Evolutionary conservation across 805 yeast species (phyloP), one percentile per base, ranked within the genome.

Genomic region (Kluyveromyces wickerhamii): DNA sequence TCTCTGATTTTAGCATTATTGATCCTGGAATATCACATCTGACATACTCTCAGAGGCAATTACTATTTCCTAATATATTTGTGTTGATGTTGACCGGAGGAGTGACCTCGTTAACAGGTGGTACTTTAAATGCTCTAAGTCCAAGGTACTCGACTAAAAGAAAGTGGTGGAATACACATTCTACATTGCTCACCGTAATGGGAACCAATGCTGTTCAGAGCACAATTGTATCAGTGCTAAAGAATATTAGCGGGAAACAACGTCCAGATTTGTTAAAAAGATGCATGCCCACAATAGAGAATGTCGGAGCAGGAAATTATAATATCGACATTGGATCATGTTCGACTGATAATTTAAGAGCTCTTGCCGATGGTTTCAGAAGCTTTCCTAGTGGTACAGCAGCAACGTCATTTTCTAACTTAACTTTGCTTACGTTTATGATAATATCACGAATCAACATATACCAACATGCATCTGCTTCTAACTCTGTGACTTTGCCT

Each of bases 381-480:
- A 32, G 36, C 11, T 36, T 31, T 20, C 39, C 39, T 3, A 36
- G 39, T 28, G 39, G 39, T 2, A 34, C 35, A 23, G 39, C 39
- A 9, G 36, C 39, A 9, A 35, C 32, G 7, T 29, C 35, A 7
- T 36, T 35, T 12, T 22, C 39, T 2, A 36, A 36, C 20, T 29
- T 36, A 12, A 28, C 35, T 16, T 15, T 36, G 19, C 10, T 36
- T 13, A 28, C 32, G 15, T 26, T 36, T 23, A 14, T 28, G 13
- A 7, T 36, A 7, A 18, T 35, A 20, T 27, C 31, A 13, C 26
- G 35, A 11, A n/a, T 36, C n/a, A 32, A 36, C n/a, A 24, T 36
- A 4, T 32, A 28, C 21, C 27, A 32, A 18, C 21, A 34, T 17
- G 31, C 30, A 8, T 23, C 34, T 3, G 22, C 34, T 11, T 31